Conservation (phyloP, 2,329 filamentous ascomycete genomes). For the Xylariaceae sp. region DNA sequence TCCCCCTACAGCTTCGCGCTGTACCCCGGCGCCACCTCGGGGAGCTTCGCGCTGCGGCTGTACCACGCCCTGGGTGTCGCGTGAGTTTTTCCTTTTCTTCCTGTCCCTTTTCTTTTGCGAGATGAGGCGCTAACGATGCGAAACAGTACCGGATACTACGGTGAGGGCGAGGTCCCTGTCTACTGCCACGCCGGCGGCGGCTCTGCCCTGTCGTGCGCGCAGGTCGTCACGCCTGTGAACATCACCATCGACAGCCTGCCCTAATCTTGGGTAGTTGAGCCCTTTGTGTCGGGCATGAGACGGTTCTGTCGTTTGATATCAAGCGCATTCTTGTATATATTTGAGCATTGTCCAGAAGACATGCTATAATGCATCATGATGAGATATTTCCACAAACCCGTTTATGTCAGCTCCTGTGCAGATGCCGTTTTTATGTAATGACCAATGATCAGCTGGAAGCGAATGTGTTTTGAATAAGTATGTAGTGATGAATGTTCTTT, state of each 20-base stretch:
- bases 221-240: slow-evolving; percentile 3
- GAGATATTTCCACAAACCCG: no score
- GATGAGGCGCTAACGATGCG: background rate
- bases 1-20: slow-evolving; percentile 27
- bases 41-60: background rate
- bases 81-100: slow-evolving; percentile 8
- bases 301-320: slow-evolving; percentile 1
- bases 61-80: slow-evolving; percentile 6
- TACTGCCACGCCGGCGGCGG: slow-evolving; percentile 14
- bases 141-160: slow-evolving; percentile 9
- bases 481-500: no score
- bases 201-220: slow-evolving; percentile 6
- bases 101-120: background rate
- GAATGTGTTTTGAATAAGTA: no score
- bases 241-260: slow-evolving; percentile 9
- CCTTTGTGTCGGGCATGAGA: no score
- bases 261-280: no score
- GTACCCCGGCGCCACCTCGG: slow-evolving; percentile 5
- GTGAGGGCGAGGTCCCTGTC: slow-evolving; percentile 3
- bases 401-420: no score
- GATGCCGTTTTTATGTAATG: no score
- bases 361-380: no score
- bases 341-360: no score
- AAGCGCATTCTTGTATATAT: no score
- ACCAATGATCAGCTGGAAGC: no score